A percentile compares a stretch with the other conserved stretches of the same genome.
Conservation (phyloP, 768 basidiomycete species). For the Rhodotorula sphaerocarpa region DNA sequence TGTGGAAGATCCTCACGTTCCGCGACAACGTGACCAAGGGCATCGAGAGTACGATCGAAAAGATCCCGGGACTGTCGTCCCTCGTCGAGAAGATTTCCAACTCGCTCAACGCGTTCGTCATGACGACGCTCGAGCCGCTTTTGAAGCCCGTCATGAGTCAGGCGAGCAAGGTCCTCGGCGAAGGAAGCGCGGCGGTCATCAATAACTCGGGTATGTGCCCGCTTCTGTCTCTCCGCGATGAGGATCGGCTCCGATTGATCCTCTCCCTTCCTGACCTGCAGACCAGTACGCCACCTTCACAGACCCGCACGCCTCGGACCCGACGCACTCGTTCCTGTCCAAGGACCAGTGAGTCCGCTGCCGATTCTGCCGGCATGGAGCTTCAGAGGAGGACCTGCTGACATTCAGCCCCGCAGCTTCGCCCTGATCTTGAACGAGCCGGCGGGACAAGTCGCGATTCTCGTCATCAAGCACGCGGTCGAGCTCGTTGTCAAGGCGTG, state of each 20-base stretch:
- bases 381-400: no score
- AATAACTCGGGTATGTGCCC: no score
- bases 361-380: no score
- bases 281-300: conserved; percentile 67
- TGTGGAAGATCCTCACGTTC: conserved; percentile 81
- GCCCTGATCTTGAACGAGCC: conserved; percentile 45
- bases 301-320: conserved; percentile 57
- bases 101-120: conserved; percentile 58
- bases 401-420: conserved; percentile 49
- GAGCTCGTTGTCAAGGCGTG: conserved; percentile 46
- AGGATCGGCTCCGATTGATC: no score
- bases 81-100: conserved; percentile 59
- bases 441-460: conserved; percentile 44
- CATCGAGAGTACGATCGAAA: conserved; percentile 68
- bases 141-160: conserved; percentile 56
- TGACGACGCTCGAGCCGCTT: conserved; percentile 77
- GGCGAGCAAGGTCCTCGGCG: conserved; percentile 57
- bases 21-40: conserved; percentile 69
- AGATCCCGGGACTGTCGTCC: conserved; percentile 67
- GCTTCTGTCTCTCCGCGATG: no score
- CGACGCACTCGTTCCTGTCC: conserved; percentile 35
- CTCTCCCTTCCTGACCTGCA: no score
- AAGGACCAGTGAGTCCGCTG: conserved; percentile 46
- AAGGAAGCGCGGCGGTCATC: conserved; percentile 67
- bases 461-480: conserved; percentile 45